These are phyloP conservation scores for Leccinum longicurvipes DNA, from an alignment of 768 basidiomycete species.

Conservation along the genomic window DNA sequence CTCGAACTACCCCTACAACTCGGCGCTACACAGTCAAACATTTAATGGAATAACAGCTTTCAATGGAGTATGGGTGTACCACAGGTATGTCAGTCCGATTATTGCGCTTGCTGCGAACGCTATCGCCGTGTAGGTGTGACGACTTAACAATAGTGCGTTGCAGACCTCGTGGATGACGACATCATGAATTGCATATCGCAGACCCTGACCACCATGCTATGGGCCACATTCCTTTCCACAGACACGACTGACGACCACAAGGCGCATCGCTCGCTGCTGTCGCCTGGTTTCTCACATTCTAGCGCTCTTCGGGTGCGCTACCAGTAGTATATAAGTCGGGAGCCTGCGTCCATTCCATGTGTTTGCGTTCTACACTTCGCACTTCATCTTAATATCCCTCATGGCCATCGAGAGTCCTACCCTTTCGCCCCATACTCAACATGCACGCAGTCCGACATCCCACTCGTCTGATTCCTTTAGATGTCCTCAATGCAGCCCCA, in stretches of 20 bases:
- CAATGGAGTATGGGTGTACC: not conserved
- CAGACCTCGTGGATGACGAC: conserved; percentile 5
- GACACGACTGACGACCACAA: not conserved
- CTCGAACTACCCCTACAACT: not conserved
- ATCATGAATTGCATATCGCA: conserved; percentile 1
- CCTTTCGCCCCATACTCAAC: not conserved
- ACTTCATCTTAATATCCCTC: not conserved
- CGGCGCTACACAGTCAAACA: not conserved
- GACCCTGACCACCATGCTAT: conserved; percentile 1
- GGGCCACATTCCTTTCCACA: conserved; percentile 2
- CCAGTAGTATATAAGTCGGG: not conserved
- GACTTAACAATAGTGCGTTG: not conserved
- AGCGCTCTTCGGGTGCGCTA: conserved; percentile 5
- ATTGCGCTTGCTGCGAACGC: too few species aligned
- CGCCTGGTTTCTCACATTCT: not conserved
- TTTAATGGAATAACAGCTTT: not conserved
- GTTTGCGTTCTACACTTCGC: not conserved
- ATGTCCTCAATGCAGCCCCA: conserved; percentile 13
- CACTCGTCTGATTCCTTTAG: not conserved
- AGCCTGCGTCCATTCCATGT: not conserved
- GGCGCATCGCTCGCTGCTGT: not conserved
- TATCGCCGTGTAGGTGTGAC: not conserved
- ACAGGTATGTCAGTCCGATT: not conserved
- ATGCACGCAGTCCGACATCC: not conserved
- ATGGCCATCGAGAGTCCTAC: not conserved